These are phyloP conservation scores for Collybia nuda DNA, from an alignment of 768 basidiomycete species.

Conservation along the genomic window DNA sequence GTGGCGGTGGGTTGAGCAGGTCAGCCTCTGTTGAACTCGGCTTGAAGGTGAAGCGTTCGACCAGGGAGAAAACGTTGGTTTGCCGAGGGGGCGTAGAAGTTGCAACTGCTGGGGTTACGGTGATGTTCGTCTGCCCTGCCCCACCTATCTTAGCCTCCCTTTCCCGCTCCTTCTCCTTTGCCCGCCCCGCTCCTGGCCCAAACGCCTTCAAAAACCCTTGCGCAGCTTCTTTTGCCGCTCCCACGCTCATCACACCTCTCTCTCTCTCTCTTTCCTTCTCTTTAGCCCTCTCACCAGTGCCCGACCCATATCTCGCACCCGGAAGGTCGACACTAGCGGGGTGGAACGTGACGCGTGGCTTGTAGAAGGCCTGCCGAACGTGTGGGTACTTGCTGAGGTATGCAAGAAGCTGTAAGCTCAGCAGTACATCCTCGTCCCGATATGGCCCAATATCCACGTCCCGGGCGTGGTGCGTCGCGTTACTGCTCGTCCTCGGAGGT, in stretches of 20 bases:
- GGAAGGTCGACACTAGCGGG: conserved; percentile 58
- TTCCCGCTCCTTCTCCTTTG: conserved; percentile 3
- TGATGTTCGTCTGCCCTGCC: neutral
- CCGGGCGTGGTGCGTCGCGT: conserved; percentile 1
- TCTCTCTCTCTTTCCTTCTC: conserved; percentile 27
- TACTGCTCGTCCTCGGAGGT: conserved; percentile 4
- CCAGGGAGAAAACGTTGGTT: conserved; percentile 94
- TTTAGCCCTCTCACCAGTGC: conserved; percentile 13
- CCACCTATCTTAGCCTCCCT: conserved; percentile 3
- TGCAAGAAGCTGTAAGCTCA: conserved; percentile 89
- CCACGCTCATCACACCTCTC: conserved; percentile 5
- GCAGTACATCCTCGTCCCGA: conserved; percentile 91
- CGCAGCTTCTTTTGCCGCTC: conserved; percentile 5
- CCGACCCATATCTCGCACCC: conserved; percentile 25
- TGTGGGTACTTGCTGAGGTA: conserved; percentile 98
- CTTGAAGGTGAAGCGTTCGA: conserved; percentile 95
- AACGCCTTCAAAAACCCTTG: conserved; percentile 47
- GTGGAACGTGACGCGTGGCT: conserved; percentile 79
- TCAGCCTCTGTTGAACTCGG: conserved; percentile 81
- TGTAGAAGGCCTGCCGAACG: conserved; percentile 94
- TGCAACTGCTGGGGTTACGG: conserved; percentile 26
- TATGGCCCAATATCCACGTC: conserved; percentile 59
- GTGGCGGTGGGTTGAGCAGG: conserved; percentile 65
- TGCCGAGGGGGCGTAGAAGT: conserved; percentile 38
- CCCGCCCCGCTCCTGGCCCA: conserved; percentile 16